These are phyloP conservation scores for Pachyrhizus erosus DNA, from an alignment of 306 rosid species.

Conservation along the genomic window DNA sequence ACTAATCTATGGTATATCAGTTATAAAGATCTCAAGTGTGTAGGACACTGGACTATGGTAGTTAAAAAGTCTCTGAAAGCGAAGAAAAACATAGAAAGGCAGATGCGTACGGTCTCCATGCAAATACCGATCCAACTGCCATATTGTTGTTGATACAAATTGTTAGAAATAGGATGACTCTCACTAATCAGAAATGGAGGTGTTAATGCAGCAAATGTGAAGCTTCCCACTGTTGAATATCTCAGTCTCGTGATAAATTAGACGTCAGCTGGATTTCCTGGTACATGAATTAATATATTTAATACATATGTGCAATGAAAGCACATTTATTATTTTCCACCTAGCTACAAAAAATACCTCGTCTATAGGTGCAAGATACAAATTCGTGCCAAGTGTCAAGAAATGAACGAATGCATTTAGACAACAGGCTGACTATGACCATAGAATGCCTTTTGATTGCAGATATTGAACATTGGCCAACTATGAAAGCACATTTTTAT, in stretches of 20 bases:
- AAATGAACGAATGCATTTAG: slow-evolving; percentile 33
- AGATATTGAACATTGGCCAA: neutral
- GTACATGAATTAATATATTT: neutral
- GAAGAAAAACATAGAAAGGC: too few relatives aligned
- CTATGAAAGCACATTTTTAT: neutral
- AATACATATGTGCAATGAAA: slow-evolving; percentile 1
- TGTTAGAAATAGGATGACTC: neutral
- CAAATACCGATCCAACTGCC: too few relatives aligned
- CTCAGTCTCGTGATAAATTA: neutral
- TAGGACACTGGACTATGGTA: too few relatives aligned
- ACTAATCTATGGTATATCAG: too few relatives aligned
- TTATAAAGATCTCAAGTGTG: too few relatives aligned
- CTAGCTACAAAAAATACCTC: slow-evolving; percentile 18
- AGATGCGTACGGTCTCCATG: neutral
- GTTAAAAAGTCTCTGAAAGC: too few relatives aligned
- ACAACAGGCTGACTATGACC: slow-evolving; percentile 20
- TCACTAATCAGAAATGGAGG: neutral
- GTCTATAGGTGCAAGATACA: slow-evolving; percentile 13
- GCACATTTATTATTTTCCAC: slow-evolving; percentile 16
- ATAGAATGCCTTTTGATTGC: slow-evolving; percentile 1
- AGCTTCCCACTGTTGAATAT: slow-evolving; percentile 6
- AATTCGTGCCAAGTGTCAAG: slow-evolving; percentile 3
- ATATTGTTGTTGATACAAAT: slow-evolving; percentile 10
- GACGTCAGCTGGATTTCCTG: neutral
- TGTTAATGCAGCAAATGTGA: neutral